These are phyloP conservation scores for Musa balbisiana DNA, from an alignment of 202 grass and related monocot species.

Conservation along the genomic window DNA sequence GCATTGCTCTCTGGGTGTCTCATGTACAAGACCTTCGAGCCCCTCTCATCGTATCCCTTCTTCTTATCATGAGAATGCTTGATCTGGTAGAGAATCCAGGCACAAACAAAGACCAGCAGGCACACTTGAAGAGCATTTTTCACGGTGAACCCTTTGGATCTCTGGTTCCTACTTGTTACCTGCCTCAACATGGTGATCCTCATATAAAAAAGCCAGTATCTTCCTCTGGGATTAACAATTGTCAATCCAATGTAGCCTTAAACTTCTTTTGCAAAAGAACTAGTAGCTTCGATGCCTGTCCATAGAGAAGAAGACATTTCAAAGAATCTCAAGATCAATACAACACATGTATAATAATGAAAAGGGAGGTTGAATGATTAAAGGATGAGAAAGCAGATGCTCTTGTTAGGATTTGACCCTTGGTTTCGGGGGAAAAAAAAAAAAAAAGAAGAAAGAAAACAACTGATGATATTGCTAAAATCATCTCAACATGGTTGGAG, in stretches of 20 bases:
- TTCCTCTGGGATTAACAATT: not conserved
- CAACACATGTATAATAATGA: too few species aligned
- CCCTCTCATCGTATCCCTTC: not conserved
- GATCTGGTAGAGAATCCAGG: conserved; percentile 13
- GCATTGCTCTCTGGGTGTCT: not conserved
- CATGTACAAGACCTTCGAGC: too few species aligned
- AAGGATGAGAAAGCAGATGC: too few species aligned
- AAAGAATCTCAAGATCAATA: too few species aligned
- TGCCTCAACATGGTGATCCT: not conserved
- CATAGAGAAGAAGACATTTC: not conserved
- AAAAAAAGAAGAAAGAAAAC: too few species aligned
- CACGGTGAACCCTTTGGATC: not conserved
- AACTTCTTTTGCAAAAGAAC: not conserved
- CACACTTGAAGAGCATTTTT: not conserved
- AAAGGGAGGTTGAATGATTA: too few species aligned
- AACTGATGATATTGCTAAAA: too few species aligned
- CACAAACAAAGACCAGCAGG: not conserved
- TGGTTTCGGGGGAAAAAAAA: too few species aligned
- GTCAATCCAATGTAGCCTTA: not conserved
- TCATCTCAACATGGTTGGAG: too few species aligned
- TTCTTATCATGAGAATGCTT: conserved; percentile 11
- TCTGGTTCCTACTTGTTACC: conserved; percentile 3
- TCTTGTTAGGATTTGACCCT: too few species aligned
- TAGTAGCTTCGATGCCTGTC: not conserved
- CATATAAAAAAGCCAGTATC: not conserved